Evolutionary conservation across 805 yeast genomes (phyloP).

Genomic region (Blastobotrys americana): DNA sequence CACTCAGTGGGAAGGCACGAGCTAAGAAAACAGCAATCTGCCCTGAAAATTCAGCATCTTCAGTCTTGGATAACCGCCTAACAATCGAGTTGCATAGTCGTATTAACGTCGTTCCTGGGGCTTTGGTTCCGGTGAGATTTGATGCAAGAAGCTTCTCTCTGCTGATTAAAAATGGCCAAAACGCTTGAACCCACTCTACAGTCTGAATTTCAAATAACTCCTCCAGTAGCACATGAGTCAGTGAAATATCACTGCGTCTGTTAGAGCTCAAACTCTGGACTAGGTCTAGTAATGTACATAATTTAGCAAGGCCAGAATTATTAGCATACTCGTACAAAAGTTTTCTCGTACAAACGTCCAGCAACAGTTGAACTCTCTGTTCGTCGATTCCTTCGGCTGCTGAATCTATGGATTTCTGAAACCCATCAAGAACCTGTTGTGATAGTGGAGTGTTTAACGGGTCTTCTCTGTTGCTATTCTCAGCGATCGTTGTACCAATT

Average conservation of each 20-base stretch:
- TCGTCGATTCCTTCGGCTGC: neutral
- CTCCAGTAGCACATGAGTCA: constrained; percentile 26
- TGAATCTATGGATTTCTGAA: neutral
- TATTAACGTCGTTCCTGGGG: constrained; percentile 32
- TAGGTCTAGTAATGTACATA: constrained; percentile 21
- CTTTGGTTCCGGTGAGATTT: constrained; percentile 24
- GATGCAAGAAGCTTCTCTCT: constrained; percentile 24
- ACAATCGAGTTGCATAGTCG: constrained; percentile 31
- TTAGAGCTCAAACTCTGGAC: constrained; percentile 10
- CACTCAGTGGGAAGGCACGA: constrained; percentile 31
- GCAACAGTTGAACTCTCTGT: neutral
- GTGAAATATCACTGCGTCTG: constrained; percentile 17
- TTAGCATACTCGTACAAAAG: constrained; percentile 14
- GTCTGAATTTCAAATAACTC: constrained; percentile 29
- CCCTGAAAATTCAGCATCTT: constrained; percentile 30
- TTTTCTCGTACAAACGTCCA: constrained; percentile 8
- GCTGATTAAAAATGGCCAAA: constrained; percentile 30
- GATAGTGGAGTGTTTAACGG: neutral
- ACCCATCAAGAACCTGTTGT: neutral
- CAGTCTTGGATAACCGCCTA: constrained; percentile 29
- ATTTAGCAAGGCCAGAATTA: neutral
- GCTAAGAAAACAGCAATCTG: constrained; percentile 30
- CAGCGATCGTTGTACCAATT: neutral
- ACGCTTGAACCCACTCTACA: constrained; percentile 29
- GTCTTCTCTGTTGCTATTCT: neutral